These are phyloP conservation scores for Sarcomyxa edulis DNA, from an alignment of 768 basidiomycete species.

Conservation along the genomic window DNA sequence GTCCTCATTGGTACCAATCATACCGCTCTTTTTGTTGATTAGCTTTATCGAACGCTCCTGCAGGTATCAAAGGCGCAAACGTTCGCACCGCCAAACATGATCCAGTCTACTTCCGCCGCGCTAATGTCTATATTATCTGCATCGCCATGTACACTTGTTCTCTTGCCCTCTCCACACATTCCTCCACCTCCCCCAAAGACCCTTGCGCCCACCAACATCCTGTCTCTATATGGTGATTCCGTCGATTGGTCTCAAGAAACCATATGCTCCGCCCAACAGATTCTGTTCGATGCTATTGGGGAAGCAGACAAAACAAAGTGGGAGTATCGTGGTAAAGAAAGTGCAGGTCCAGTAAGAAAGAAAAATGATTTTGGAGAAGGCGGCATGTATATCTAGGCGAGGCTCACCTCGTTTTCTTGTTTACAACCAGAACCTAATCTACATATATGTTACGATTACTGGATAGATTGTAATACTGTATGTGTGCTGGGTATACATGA, in stretches of 20 bases:
- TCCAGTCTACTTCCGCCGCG: conserved; percentile 50
- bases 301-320: not conserved
- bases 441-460: not conserved
- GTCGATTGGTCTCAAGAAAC: not conserved
- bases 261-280: not conserved
- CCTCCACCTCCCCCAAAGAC: conserved; percentile 33
- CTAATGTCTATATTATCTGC: conserved; percentile 33
- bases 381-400: conserved; percentile 38
- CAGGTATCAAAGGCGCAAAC: conserved; percentile 19
- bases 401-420: not conserved
- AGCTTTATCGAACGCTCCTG: not conserved
- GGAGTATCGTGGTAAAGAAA: not conserved
- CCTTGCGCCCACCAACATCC: conserved; percentile 27
- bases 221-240: conserved; percentile 22
- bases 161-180: conserved; percentile 44
- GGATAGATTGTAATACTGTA: not conserved
- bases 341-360: not conserved
- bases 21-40: conserved; percentile 13
- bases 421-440: not conserved
- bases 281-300: not conserved
- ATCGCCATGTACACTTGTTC: conserved; percentile 28
- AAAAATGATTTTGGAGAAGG: conserved; percentile 36
- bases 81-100: conserved; percentile 52
- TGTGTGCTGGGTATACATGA: not conserved
- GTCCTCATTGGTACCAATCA: conserved; percentile 6